Conservation (phyloP, 768 basidiomycete genomes). For the Lactarius hatsudake region DNA sequence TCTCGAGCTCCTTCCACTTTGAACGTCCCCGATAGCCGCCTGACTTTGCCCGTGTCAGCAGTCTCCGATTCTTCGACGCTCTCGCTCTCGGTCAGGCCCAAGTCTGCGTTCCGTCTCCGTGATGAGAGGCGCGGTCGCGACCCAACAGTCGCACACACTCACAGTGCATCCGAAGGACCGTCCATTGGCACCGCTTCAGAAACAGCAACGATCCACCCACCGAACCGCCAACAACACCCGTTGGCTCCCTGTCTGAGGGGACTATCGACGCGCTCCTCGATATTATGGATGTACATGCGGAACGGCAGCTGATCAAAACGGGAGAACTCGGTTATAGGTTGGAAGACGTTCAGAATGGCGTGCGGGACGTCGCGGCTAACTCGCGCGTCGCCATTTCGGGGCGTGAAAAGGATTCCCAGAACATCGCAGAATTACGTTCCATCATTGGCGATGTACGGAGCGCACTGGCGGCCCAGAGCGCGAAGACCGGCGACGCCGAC, state of each 20-base stretch:
- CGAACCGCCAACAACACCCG: slow-evolving; percentile 9
- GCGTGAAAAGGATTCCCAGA: slow-evolving; percentile 17
- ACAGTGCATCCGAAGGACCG: neutral
- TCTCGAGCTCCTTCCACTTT: slow-evolving; percentile 6
- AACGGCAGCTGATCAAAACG: slow-evolving; percentile 26
- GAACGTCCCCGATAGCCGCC: slow-evolving; percentile 1
- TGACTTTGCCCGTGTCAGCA: slow-evolving; percentile 21
- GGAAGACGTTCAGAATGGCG: slow-evolving; percentile 18
- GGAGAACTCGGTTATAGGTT: slow-evolving; percentile 16
- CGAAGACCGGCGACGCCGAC: neutral
- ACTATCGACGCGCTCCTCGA: slow-evolving; percentile 18
- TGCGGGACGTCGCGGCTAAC: slow-evolving; percentile 13
- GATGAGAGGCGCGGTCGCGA: slow-evolving; percentile 25
- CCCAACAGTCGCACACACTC: neutral
- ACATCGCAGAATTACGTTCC: slow-evolving; percentile 26
- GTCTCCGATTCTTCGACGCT: slow-evolving; percentile 7
- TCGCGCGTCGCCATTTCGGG: slow-evolving; percentile 17
- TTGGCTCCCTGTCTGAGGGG: slow-evolving; percentile 12
- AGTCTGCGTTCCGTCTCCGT: slow-evolving; percentile 27
- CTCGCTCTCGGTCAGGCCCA: slow-evolving; percentile 12
- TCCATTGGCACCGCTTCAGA: neutral
- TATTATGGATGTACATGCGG: slow-evolving; percentile 25
- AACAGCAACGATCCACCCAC: slow-evolving; percentile 9
- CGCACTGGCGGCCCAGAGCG: neutral
- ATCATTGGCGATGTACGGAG: slow-evolving; percentile 15